These are phyloP conservation scores for Teunomyces pallodes DNA, from an alignment of 805 yeast species.

Conservation along the genomic window DNA sequence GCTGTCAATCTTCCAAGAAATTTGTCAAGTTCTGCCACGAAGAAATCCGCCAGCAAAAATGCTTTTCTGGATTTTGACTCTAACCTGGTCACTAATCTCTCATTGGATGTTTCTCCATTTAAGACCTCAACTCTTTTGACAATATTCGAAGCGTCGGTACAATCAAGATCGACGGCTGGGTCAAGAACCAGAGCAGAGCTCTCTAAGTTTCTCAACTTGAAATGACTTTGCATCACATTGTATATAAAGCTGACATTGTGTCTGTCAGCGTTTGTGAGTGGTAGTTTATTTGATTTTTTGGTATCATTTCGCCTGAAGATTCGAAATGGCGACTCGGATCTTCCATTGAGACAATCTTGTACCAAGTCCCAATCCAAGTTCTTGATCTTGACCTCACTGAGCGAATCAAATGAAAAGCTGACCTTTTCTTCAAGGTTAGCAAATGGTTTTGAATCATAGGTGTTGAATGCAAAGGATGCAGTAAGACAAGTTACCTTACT, in stretches of 20 bases:
- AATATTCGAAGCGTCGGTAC: constrained; percentile 16
- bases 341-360: constrained; percentile 29
- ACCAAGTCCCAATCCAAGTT: constrained; percentile 18
- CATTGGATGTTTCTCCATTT: constrained; percentile 2
- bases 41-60: constrained; percentile 16
- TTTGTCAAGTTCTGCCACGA: constrained; percentile 23
- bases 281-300: constrained; percentile 1
- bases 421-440: constrained; percentile 19
- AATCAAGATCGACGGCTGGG: constrained; percentile 5
- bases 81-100: constrained; percentile 8
- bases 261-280: constrained; percentile 15
- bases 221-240: constrained; percentile 30
- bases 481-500: constrained; percentile 30
- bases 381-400: constrained; percentile 22
- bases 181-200: constrained; percentile 22
- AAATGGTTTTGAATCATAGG: constrained; percentile 35
- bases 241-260: constrained; percentile 32
- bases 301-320: constrained; percentile 13
- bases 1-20: constrained; percentile 26
- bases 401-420: constrained; percentile 26
- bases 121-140: constrained; percentile 9
- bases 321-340: constrained; percentile 19
- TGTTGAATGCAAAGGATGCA: constrained; percentile 31
- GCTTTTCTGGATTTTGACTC: constrained; percentile 1
- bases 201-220: constrained; percentile 27